Percentiles rank a stretch among this genome's conserved stretches.
Evolutionary conservation across 257 asterid genomes (phyloP).

Genomic region (Paulownia fortunei): DNA sequence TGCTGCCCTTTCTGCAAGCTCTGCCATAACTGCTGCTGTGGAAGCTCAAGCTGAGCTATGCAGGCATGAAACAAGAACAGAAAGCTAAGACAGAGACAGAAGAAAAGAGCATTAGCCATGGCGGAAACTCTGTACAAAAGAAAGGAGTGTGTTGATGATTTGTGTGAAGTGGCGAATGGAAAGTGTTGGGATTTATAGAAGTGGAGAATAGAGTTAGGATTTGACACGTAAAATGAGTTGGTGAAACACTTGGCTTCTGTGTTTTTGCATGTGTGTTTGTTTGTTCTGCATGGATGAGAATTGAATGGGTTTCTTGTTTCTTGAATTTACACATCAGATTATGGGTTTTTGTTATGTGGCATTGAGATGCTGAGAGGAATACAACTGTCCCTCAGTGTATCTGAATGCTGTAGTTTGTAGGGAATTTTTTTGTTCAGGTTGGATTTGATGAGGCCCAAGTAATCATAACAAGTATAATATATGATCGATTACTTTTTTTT

Average conservation of each 20-base stretch:
- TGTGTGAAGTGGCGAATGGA: constrained; percentile 46
- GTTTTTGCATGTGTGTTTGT: constrained; percentile 39
- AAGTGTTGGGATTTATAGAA: constrained; percentile 33
- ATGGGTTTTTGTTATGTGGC: constrained; percentile 34
- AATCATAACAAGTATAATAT: too few relatives aligned
- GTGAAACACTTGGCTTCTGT: constrained; percentile 40
- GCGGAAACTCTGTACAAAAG: background rate
- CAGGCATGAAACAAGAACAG: constrained; percentile 36
- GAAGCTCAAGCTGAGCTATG: constrained; percentile 41
- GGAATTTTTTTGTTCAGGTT: background rate
- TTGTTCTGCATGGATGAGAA: constrained; percentile 23
- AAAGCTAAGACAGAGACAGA: constrained; percentile 27
- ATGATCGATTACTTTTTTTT: too few relatives aligned
- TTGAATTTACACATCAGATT: constrained; percentile 21
- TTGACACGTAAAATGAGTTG: constrained; percentile 37
- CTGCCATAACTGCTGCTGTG: constrained; percentile 39
- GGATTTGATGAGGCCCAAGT: too few relatives aligned
- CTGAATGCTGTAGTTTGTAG: background rate
- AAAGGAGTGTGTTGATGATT: background rate
- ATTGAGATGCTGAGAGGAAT: background rate
- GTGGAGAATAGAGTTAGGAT: background rate
- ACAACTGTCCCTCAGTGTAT: background rate
- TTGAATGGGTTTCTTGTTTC: background rate
- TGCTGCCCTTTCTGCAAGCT: constrained; percentile 45
- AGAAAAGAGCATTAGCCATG: constrained; percentile 33